Evolutionary conservation across 2,329 filamentous ascomycete species (phyloP).

Genomic region (Kalaharituber pfeilii): DNA sequence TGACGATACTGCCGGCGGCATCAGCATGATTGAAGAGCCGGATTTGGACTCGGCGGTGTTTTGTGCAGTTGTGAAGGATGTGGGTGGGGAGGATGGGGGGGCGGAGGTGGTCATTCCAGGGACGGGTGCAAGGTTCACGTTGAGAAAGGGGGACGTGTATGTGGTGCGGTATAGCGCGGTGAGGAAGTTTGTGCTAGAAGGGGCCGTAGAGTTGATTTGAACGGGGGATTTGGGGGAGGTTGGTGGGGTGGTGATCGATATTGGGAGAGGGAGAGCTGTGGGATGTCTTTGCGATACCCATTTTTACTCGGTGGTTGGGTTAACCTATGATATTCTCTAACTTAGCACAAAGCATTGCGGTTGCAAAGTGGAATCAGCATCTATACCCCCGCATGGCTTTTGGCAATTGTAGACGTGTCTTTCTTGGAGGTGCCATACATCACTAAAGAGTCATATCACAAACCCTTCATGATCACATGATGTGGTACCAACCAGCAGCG

Average conservation of each 20-base stretch:
- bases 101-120: constrained; percentile 19
- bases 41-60: constrained; percentile 76
- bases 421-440: too few relatives aligned
- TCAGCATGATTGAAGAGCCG: constrained; percentile 81
- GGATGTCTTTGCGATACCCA: too few relatives aligned
- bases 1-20: constrained; percentile 76
- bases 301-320: too few relatives aligned
- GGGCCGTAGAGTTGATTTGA: constrained; percentile 25
- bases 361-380: too few relatives aligned
- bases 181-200: constrained; percentile 22
- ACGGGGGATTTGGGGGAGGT: background rate
- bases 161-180: constrained; percentile 26
- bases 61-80: constrained; percentile 48
- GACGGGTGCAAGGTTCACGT: constrained; percentile 22
- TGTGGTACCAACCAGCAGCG: too few relatives aligned
- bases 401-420: too few relatives aligned
- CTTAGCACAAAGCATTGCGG: too few relatives aligned
- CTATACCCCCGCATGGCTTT: too few relatives aligned
- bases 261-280: too few relatives aligned
- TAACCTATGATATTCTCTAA: too few relatives aligned
- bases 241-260: background rate
- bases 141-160: constrained; percentile 24
- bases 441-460: too few relatives aligned
- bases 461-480: too few relatives aligned
- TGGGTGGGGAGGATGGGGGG: constrained; percentile 12